Percentiles rank a stretch among this genome's conserved stretches.
These are phyloP conservation scores for Ilex paraguariensis DNA, from an alignment of 305 asterid genomes.

Conservation along the genomic window DNA sequence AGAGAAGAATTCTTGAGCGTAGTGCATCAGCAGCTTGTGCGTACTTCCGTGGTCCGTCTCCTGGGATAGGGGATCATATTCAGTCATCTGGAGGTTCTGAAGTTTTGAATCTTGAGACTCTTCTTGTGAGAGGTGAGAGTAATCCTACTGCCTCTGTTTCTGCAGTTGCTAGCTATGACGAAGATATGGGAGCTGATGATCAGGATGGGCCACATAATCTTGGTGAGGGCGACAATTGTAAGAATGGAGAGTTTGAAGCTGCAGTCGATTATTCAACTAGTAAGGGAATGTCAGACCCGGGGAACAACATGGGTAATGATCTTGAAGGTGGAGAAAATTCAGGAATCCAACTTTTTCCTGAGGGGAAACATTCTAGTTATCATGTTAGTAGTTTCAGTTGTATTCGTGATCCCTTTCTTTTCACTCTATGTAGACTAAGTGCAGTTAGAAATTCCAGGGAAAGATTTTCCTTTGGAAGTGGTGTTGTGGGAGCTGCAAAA, in stretches of 20 bases:
- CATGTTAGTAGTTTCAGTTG: conserved; percentile 22
- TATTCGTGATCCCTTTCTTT: conserved; percentile 50
- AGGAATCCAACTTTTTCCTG: conserved; percentile 25
- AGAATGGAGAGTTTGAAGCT: conserved; percentile 30
- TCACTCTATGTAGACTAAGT: conserved; percentile 30
- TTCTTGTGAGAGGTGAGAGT: conserved; percentile 23
- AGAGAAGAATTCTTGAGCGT: conserved; percentile 75
- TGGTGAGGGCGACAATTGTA: conserved; percentile 16
- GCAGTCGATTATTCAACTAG: conserved; percentile 23
- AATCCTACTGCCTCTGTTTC: conserved; percentile 24
- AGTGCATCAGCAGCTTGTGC: conserved; percentile 81
- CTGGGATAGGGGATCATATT: conserved; percentile 28
- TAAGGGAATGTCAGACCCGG: conserved; percentile 26
- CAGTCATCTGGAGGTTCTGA: conserved; percentile 34
- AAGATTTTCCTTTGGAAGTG: conserved; percentile 28
- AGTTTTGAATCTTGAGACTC: conserved; percentile 23
- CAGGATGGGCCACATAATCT: conserved; percentile 9
- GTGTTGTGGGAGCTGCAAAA: conserved; percentile 13
- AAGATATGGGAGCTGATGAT: conserved; percentile 17
- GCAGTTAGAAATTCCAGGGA: conserved; percentile 30
- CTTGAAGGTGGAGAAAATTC: conserved; percentile 28
- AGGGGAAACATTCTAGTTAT: conserved; percentile 19
- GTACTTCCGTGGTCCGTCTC: conserved; percentile 43
- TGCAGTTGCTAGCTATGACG: conserved; percentile 24
- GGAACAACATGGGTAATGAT: conserved; percentile 26